Evolutionary conservation across 257 asterid genomes (phyloP), one percentile per base, ranked within the genome.

Genomic region (Nicotiana attenuata): DNA sequence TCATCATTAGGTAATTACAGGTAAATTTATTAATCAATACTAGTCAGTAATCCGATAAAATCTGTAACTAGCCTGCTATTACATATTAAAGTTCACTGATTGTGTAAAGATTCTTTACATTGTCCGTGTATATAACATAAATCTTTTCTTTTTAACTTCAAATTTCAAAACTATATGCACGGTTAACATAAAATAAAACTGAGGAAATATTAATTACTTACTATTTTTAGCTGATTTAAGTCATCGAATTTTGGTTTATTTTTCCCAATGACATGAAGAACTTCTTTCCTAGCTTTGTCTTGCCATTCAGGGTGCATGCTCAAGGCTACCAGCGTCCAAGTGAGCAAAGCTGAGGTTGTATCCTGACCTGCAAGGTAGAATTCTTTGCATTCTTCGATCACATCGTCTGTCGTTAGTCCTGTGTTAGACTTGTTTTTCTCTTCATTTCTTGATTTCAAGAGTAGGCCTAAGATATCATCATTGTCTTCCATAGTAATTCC

Each of bases 351-450:
- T 17, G 83, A 82, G 7, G 87, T 81, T 24, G 85, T 84, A 61
- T 84, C 87, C 76, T 84, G 87, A 61, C 87, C 82, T 14, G 87
- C 87, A 65, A 84, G 66, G 77, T 84, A 81, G 82, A 84, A 84
- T 61, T 81, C 63, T 31, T 84, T 84, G 63, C 84, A 84, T 47
- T 81, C 87, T 84, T 84, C 87, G 15, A 84, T 76, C 35, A 84
- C 82, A 56, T 84, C 87, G 4, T 77, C 77, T 5, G 65, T 81
- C 2, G 84, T 57, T 75, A 85, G 57, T 41, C 20, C 52, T 66
- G 16, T 7, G 31, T 66, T 31, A 33, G 76, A 31, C 26, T 17
- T 31, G 26, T 66, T 66, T 0, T 41, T 41, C 11, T 22, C 50
- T 28, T 76, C 61, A 28, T 41, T 41, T 81, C 78, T 61, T 38